Base-by-base conservation (phyloP, 2,329 filamentous ascomycete genomes). In the Epichloe amarillans region DNA sequence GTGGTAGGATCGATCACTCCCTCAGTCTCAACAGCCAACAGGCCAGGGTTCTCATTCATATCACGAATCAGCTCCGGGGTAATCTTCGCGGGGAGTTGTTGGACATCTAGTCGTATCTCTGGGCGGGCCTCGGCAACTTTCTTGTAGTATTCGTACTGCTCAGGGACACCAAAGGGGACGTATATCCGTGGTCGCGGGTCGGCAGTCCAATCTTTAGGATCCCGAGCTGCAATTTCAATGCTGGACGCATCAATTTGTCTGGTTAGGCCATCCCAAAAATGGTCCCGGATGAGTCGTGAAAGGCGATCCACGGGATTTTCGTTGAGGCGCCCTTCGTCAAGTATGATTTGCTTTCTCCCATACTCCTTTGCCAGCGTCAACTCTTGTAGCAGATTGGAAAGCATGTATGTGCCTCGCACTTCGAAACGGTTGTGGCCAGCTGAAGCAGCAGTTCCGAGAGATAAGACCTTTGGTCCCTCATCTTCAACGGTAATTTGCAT, bases 401-500 rank as follows among this genome's bases (percentile, higher is more conserved):
- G 79, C 84, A 95, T 94, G 68, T 98, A 98, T 35, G 88, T 97
- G 61, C 93, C 93, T 57, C 91, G 86, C 55, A 98, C 80, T 64
- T 97, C 90, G 66, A 91, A 89, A 56, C 83, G 82, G 62, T 90
- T 91, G 71, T 86, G 81, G 41, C 90, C 91, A 58, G 86, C 88
- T 37, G 90, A 96, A 21, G 80, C 84, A 30, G 86, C 85, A 3
- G 91, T 96, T 56, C 88, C 86, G 38, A 97, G 73, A 38, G 86
- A 84, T 50, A 96, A 77, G 44, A 88, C 84, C 77, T 97, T 98
- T 47, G 93, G 91, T 0, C 93, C 93, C 56, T 80, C 79, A 69
- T 98, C 93, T 63, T 97, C 93, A 60, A 97, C 95, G 33, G 93
- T 98, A 66, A 98, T 98, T 67, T 97, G 90, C 75, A 88, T 87